These are phyloP conservation scores for Suhomyces terraborum DNA, from an alignment of 1,139 yeast species.

Conservation along the genomic window DNA sequence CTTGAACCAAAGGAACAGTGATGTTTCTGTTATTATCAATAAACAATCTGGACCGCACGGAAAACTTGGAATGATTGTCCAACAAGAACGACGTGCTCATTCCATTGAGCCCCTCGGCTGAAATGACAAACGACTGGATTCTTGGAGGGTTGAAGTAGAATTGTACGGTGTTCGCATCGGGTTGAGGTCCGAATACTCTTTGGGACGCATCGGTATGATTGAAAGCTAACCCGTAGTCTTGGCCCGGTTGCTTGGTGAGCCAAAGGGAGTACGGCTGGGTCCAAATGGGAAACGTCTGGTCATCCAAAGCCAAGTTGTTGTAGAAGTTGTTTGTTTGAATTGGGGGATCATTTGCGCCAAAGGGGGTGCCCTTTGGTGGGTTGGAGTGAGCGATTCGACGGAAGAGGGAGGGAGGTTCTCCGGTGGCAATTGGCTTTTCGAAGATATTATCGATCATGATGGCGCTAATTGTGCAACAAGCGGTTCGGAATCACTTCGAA, in stretches of 20 bases:
- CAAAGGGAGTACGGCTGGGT: constrained; percentile 50
- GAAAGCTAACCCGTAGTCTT: constrained; percentile 44
- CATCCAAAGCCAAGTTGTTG: constrained; percentile 45
- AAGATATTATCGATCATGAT: constrained; percentile 17
- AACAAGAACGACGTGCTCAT: constrained; percentile 26
- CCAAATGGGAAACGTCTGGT: constrained; percentile 51
- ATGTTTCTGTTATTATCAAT: constrained; percentile 24
- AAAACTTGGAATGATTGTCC: constrained; percentile 36
- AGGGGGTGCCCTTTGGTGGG: constrained; percentile 34
- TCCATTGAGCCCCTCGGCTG: constrained; percentile 33
- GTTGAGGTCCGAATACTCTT: constrained; percentile 48
- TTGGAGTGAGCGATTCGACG: constrained; percentile 28
- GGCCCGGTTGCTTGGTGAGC: constrained; percentile 42
- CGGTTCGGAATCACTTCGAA: too few relatives aligned
- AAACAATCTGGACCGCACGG: constrained; percentile 32
- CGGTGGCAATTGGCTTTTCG: constrained; percentile 27
- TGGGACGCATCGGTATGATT: constrained; percentile 47
- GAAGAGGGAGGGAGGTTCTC: constrained; percentile 33
- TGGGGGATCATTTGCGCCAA: constrained; percentile 27
- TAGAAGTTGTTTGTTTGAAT: constrained; percentile 50
- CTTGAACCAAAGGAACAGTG: constrained; percentile 46
- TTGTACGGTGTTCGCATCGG: constrained; percentile 39
- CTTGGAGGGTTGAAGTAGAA: constrained; percentile 51
- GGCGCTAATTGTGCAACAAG: not conserved
- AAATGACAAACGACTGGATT: constrained; percentile 44